Conservation (phyloP, 768 basidiomycete species). For the Dioszegia hungarica region DNA sequence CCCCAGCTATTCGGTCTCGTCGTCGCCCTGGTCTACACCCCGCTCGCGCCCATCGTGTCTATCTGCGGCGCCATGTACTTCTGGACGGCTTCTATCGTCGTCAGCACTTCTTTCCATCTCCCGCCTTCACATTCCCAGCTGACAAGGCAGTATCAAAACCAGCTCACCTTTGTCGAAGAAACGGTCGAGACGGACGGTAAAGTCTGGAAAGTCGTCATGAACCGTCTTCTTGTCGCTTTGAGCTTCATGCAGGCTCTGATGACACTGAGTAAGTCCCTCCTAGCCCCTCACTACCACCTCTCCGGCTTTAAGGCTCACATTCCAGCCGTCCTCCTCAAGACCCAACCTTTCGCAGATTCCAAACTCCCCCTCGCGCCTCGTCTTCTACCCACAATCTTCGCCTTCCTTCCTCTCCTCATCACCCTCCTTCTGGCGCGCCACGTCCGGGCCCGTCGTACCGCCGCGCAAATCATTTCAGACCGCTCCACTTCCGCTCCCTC, state of each 20-base stretch:
- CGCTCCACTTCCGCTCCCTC: neutral
- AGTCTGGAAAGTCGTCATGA: slow-evolving; percentile 77
- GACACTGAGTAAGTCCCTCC: slow-evolving; percentile 33
- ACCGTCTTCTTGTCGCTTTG: slow-evolving; percentile 71
- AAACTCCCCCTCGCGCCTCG: slow-evolving; percentile 14
- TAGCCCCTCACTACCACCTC: neutral
- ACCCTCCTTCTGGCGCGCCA: neutral
- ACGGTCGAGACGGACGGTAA: slow-evolving; percentile 81
- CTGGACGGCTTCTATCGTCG: slow-evolving; percentile 54
- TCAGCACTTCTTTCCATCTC: slow-evolving; percentile 66
- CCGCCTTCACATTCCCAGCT: neutral
- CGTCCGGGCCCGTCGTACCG: neutral
- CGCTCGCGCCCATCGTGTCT: slow-evolving; percentile 80
- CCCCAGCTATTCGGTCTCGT: slow-evolving; percentile 33
- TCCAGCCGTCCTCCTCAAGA: slow-evolving; percentile 31
- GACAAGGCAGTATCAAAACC: slow-evolving; percentile 40
- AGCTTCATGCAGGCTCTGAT: slow-evolving; percentile 69
- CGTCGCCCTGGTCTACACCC: slow-evolving; percentile 70
- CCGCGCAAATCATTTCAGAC: slow-evolving; percentile 6
- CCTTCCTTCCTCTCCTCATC: neutral
- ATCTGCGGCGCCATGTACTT: slow-evolving; percentile 76
- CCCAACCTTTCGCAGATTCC: slow-evolving; percentile 21
- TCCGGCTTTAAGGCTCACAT: neutral
- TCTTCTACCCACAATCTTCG: neutral
- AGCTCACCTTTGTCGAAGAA: slow-evolving; percentile 86